A percentile compares a stretch with the other conserved stretches of the same genome.
These are phyloP conservation scores for Debaryomyces robertsiae DNA, from an alignment of 1,139 yeast species.

Conservation along the genomic window DNA sequence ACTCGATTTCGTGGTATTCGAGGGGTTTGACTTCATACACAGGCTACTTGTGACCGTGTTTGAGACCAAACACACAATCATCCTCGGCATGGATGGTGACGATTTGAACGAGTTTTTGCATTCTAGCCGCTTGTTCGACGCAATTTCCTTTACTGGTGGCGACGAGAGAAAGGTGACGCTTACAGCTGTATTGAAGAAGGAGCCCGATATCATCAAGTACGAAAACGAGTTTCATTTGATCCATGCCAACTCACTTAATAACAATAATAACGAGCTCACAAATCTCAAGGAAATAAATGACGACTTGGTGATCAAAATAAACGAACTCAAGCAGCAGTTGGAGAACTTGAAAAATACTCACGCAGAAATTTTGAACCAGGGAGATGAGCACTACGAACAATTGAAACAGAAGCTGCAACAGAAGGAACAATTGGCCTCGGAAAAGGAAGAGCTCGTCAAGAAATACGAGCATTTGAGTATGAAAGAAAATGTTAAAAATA, in stretches of 20 bases:
- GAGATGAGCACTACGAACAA: conserved; percentile 30
- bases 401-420: conserved; percentile 26
- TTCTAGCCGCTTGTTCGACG: conserved; percentile 26
- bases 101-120: conserved; percentile 30
- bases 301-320: conserved; percentile 33
- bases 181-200: conserved; percentile 21
- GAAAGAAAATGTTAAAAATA: conserved; percentile 48
- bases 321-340: conserved; percentile 33
- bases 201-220: conserved; percentile 40
- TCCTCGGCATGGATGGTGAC: conserved; percentile 31
- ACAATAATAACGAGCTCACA: conserved; percentile 41
- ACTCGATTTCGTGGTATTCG: conserved; percentile 42
- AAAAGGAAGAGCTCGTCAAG: conserved; percentile 26
- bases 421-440: conserved; percentile 23
- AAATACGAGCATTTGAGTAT: conserved; percentile 43
- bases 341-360: conserved; percentile 40
- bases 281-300: conserved; percentile 43
- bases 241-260: conserved; percentile 43
- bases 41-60: conserved; percentile 33
- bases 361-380: conserved; percentile 42
- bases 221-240: conserved; percentile 49
- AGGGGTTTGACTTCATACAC: conserved; percentile 42
- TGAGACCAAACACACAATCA: conserved; percentile 18
- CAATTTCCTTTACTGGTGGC: conserved; percentile 12
- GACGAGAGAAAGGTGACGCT: conserved; percentile 12